phyloP scores from a whole-genome alignment of 768 basidiomycete species.

The Agaricus subrufescens region DNA sequence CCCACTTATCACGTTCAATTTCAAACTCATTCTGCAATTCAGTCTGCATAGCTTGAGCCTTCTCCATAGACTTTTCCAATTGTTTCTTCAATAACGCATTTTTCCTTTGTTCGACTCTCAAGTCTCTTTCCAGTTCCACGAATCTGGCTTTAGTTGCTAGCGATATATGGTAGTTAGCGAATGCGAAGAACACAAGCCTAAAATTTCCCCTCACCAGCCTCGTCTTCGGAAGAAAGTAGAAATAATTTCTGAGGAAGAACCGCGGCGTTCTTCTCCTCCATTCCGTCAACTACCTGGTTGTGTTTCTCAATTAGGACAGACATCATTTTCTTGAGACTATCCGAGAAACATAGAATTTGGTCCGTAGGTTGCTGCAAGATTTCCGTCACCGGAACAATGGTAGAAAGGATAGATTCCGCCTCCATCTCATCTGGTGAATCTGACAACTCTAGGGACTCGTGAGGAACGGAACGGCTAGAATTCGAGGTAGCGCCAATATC shows the following conservation, averaged over 20 bases:
- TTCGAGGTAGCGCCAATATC: not conserved
- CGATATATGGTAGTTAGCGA: no score
- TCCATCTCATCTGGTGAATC: no score
- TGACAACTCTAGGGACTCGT: no score
- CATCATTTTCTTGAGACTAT: constrained; percentile 23
- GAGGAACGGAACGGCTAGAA: no score
- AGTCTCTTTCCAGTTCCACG: not conserved
- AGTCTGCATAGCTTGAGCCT: no score
- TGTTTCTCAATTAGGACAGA: constrained; percentile 20
- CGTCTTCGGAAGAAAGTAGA: not conserved
- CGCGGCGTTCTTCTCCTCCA: constrained; percentile 16
- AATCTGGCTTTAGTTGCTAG: not conserved
- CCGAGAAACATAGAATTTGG: constrained; percentile 20
- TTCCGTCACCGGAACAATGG: not conserved
- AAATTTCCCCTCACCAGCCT: not conserved
- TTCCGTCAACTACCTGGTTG: constrained; percentile 19
- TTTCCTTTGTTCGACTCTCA: no score
- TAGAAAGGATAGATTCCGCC: no score
- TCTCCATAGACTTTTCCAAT: no score
- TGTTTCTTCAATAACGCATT: no score
- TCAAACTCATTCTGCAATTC: constrained; percentile 22
- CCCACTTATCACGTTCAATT: constrained; percentile 25
- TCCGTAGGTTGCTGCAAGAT: constrained; percentile 6
- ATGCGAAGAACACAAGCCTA: no score
- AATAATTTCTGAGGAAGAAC: constrained; percentile 8